phyloP scores from a whole-genome alignment of 306 rosid species.

The Fagus sylvatica region DNA sequence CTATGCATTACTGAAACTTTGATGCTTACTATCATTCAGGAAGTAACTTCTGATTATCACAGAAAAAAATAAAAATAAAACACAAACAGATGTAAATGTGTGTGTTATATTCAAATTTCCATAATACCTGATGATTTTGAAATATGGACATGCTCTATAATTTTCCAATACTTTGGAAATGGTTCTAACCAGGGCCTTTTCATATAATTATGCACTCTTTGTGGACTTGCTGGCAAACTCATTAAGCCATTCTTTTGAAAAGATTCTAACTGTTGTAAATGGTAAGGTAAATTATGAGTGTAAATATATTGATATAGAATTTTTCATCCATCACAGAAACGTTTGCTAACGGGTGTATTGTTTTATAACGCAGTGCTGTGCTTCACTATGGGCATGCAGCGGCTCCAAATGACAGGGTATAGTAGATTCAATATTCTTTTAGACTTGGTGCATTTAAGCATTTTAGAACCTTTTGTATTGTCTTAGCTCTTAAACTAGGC shows the following conservation, averaged over 20 bases:
- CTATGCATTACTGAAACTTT: not conserved
- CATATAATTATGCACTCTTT: not conserved
- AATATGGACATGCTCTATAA: not conserved
- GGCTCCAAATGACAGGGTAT: constrained; percentile 90
- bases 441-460: not conserved
- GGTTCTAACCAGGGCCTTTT: not conserved
- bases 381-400: constrained; percentile 94
- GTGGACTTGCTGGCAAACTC: not conserved
- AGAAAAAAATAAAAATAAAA: not conserved
- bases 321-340: constrained; percentile 14
- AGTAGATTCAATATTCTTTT: constrained; percentile 5
- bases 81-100: not conserved
- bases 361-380: constrained; percentile 65
- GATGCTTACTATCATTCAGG: not conserved
- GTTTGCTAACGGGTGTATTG: constrained; percentile 19
- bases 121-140: too few relatives aligned
- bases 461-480: not conserved
- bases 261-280: not conserved
- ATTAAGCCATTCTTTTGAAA: constrained; percentile 48
- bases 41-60: not conserved
- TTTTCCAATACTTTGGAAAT: not conserved
- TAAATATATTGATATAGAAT: not conserved
- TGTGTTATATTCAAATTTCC: not conserved
- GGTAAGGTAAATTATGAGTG: not conserved
- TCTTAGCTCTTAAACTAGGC: not conserved